Evolutionary conservation across 176 grass and related monocot species (phyloP), one percentile per base, ranked within the genome.

Genomic region (Lolium multiflorum): DNA sequence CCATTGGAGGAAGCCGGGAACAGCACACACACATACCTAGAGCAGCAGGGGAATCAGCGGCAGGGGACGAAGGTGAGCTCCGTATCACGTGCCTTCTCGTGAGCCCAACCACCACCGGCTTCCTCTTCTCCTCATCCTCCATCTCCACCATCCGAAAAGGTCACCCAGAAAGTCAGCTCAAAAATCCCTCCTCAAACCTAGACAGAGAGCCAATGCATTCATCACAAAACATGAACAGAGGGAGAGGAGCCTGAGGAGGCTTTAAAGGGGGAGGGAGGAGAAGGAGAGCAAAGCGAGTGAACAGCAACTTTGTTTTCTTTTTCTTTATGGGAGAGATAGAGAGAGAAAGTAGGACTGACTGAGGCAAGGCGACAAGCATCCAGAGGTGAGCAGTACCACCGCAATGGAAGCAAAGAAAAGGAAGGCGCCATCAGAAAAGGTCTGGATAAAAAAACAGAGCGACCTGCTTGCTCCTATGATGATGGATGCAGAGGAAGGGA

Each of bases 121-220:
- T 11, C 76, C 59, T 68, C 86, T 38, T 31, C 83, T 22, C 43
- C n/a, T 60, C 82, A 9, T 21, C 82, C 84, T 87, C 89, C 89
- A 88, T 91, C 54, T 91, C 81, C 69, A 71, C 81, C 81, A 84
- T 71, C 77, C 89, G 78, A 24, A 80, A 65, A 72, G 46, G 11
- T 48, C 35, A 26, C 88, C 50, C 61, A 24, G 48, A 90, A 90
- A 90, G 74, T 39, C 17, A 35, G 31, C 31, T 35, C 31, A 35
- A 35, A 35, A 2, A 35, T 35, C 35, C 86, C 65, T 73, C 65
- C 21, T 57, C 76, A 35, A 48, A 18, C 75, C 16, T 44, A 74
- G 6, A 28, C 9, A 14, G 2, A 24, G 16, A 55, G 9, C 21
- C 65, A 81, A 84, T 43, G 76, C 76, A 35, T 72, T 55, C 48